A percentile compares a stretch with the other conserved stretches of the same genome.
Conservation (phyloP, 148 eudicot species). For the Rhododendron henanense region DNA sequence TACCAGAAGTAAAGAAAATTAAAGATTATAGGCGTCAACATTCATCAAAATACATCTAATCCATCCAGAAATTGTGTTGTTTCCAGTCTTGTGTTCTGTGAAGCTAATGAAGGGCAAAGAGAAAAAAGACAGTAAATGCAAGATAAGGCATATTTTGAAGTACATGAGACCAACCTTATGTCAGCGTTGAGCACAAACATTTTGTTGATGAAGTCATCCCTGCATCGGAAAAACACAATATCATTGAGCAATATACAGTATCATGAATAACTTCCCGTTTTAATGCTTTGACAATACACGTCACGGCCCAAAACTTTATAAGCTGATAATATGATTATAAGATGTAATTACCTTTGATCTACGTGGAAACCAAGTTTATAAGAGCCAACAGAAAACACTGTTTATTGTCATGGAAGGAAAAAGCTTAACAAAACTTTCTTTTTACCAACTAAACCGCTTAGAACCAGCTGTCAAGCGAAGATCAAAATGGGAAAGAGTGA, state of each 20-base stretch:
- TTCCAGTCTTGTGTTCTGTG: not conserved
- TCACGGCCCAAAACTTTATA: too few species aligned
- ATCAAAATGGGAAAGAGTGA: too few species aligned
- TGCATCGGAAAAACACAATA: conserved; percentile 18
- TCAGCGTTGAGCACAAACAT: conserved; percentile 57
- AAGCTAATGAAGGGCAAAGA: not conserved
- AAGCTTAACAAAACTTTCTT: too few species aligned
- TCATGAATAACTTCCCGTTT: not conserved
- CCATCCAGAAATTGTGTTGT: not conserved
- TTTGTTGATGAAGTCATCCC: conserved; percentile 65
- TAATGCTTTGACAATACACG: not conserved
- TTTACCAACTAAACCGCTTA: too few species aligned
- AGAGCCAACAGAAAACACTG: too few species aligned
- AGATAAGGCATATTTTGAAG: not conserved
- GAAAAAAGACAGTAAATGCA: not conserved
- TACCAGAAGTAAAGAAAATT: not conserved
- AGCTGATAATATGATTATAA: too few species aligned
- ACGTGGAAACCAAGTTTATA: too few species aligned
- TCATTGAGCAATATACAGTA: not conserved
- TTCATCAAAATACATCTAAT: not conserved
- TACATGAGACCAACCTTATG: conserved; percentile 47
- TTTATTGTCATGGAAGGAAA: too few species aligned
- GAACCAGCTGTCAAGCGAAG: too few species aligned
- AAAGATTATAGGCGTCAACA: not conserved
- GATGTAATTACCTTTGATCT: too few species aligned